These are phyloP conservation scores for Podaxis sp. DNA, from an alignment of 768 basidiomycete genomes.

Conservation along the genomic window DNA sequence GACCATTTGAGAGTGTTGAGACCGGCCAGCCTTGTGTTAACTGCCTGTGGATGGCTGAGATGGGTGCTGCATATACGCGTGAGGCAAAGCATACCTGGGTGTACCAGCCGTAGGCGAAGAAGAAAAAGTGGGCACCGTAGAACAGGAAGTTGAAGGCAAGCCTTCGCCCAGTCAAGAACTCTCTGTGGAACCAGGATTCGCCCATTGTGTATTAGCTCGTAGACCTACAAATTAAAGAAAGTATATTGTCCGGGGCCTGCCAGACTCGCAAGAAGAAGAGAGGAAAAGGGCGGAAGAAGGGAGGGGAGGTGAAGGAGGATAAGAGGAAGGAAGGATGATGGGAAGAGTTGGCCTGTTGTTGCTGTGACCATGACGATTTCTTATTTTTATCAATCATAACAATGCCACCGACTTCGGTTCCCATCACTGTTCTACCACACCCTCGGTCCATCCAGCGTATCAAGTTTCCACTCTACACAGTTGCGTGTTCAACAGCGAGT, in stretches of 20 bases:
- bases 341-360: constrained; percentile 13
- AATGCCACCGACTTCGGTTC: background rate
- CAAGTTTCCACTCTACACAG: background rate
- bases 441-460: constrained; percentile 2
- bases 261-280: constrained; percentile 31
- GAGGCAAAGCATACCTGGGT: constrained; percentile 54
- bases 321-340: constrained; percentile 20
- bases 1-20: constrained; percentile 81
- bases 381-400: constrained; percentile 5
- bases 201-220: constrained; percentile 39
- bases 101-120: constrained; percentile 90
- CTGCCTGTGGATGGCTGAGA: constrained; percentile 38
- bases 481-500: background rate
- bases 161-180: constrained; percentile 61
- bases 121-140: constrained; percentile 69
- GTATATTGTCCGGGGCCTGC: constrained; percentile 47
- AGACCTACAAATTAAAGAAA: background rate
- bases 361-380: constrained; percentile 26
- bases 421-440: constrained; percentile 8
- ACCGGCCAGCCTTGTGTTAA: constrained; percentile 61
- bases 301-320: constrained; percentile 25
- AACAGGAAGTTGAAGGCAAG: constrained; percentile 76
- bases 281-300: constrained; percentile 20
- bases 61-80: background rate
- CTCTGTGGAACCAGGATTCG: constrained; percentile 70